These are phyloP conservation scores for Adenanthera pavonina DNA, from an alignment of 306 rosid species.

Conservation along the genomic window DNA sequence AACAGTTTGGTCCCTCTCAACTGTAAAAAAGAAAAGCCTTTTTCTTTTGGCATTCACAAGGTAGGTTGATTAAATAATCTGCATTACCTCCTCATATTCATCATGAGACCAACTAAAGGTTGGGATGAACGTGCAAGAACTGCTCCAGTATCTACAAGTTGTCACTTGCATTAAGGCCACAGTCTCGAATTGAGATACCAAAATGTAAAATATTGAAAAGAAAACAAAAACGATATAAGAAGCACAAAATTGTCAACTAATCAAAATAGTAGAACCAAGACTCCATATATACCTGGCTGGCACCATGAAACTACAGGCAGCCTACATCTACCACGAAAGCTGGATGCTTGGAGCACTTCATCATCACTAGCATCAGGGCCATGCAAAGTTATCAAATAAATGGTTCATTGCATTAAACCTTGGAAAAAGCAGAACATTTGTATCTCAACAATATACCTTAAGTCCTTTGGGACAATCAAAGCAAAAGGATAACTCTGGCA, in stretches of 20 bases:
- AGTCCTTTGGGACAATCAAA: slow-evolving; percentile 75
- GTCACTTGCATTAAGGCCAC: slow-evolving; percentile 34
- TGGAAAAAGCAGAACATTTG: slow-evolving; percentile 33
- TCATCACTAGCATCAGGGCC: slow-evolving; percentile 74
- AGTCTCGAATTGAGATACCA: slow-evolving; percentile 24
- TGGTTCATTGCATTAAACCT: slow-evolving; percentile 34
- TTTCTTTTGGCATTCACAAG: slow-evolving; percentile 18
- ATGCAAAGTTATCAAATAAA: slow-evolving; percentile 31
- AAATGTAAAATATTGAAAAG: slow-evolving; percentile 35
- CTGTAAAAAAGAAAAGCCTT: background rate
- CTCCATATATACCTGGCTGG: slow-evolving; percentile 65
- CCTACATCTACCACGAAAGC: slow-evolving; percentile 87
- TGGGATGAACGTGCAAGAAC: slow-evolving; percentile 99
- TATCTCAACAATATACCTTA: slow-evolving; percentile 63
- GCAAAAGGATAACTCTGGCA: slow-evolving; percentile 96
- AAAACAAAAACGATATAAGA: slow-evolving; percentile 30
- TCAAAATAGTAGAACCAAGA: slow-evolving; percentile 8
- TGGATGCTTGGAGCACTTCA: slow-evolving; percentile 83
- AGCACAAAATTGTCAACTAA: slow-evolving; percentile 29
- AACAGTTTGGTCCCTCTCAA: slow-evolving; percentile 23
- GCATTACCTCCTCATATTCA: slow-evolving; percentile 95
- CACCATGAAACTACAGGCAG: slow-evolving; percentile 97
- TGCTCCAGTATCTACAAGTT: slow-evolving; percentile 79
- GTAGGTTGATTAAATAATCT: slow-evolving; percentile 32
- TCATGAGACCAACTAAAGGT: slow-evolving; percentile 96